Percentiles rank a stretch among this genome's conserved stretches.
These are phyloP conservation scores for Amorphotheca resinae DNA, from an alignment of 495 filamentous ascomycete genomes.

Conservation along the genomic window DNA sequence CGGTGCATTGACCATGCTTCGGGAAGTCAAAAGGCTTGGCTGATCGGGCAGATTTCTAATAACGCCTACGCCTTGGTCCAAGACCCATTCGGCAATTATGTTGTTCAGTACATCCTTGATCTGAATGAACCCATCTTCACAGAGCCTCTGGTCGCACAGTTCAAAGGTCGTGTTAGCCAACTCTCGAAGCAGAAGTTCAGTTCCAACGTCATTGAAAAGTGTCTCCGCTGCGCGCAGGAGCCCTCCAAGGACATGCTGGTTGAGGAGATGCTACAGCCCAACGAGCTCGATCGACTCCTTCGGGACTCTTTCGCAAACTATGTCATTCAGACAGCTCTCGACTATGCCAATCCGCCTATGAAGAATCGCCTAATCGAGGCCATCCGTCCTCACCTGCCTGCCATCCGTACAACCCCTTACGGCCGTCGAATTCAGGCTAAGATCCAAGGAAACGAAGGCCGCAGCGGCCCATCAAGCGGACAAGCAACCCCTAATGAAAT, in stretches of 20 bases:
- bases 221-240: slow-evolving; percentile 65
- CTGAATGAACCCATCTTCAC: slow-evolving; percentile 73
- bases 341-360: slow-evolving; percentile 60
- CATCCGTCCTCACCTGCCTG: slow-evolving; percentile 70
- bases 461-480: slow-evolving; percentile 19
- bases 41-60: slow-evolving; percentile 73
- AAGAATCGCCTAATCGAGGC: slow-evolving; percentile 64
- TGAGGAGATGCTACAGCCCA: slow-evolving; percentile 60
- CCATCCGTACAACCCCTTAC: slow-evolving; percentile 78
- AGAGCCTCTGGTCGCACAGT: slow-evolving; percentile 66
- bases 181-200: slow-evolving; percentile 97
- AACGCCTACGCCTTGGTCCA: slow-evolving; percentile 77
- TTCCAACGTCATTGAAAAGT: slow-evolving; percentile 98
- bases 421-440: slow-evolving; percentile 86
- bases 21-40: slow-evolving; percentile 71
- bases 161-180: slow-evolving; percentile 56
- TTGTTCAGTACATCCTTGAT: slow-evolving; percentile 96
- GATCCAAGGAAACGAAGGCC: slow-evolving; percentile 35
- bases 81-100: slow-evolving; percentile 97
- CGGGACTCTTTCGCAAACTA: slow-evolving; percentile 93
- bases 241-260: slow-evolving; percentile 67
- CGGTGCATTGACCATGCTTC: slow-evolving; percentile 96
- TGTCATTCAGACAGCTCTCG: slow-evolving; percentile 90
- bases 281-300: slow-evolving; percentile 73
- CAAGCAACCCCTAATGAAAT: slow-evolving; percentile 20